These are phyloP conservation scores for Protomyces pachydermus DNA, from an alignment of 1,139 yeast genomes.

Conservation along the genomic window DNA sequence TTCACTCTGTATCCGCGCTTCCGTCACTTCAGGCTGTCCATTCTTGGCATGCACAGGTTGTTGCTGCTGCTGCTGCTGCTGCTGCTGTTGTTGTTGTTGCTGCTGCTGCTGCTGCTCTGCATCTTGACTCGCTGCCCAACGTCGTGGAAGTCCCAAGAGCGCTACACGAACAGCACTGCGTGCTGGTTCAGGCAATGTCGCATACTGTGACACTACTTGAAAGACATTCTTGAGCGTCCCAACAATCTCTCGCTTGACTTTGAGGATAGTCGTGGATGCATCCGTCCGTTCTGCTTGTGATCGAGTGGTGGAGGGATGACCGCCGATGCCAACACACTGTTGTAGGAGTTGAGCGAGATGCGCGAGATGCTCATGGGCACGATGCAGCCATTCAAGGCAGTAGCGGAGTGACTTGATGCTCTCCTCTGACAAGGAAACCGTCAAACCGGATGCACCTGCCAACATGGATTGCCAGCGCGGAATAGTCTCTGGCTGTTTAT, in stretches of 20 bases:
- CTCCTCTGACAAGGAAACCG: conserved; percentile 52
- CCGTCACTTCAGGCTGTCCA: neutral
- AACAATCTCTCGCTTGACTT: conserved; percentile 71
- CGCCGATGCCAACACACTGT: conserved; percentile 40
- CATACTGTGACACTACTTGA: conserved; percentile 75
- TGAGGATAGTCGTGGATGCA: conserved; percentile 35
- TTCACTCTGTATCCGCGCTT: neutral
- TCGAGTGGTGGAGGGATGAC: conserved; percentile 42
- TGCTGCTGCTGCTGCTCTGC: neutral
- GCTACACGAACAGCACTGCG: conserved; percentile 76
- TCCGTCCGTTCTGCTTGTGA: conserved; percentile 32
- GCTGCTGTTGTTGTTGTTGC: neutral
- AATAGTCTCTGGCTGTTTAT: neutral
- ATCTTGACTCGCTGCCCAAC: conserved; percentile 47
- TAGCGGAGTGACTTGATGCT: conserved; percentile 66
- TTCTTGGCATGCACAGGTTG: neutral
- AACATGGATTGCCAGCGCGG: conserved; percentile 41
- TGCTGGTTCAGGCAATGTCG: conserved; percentile 76
- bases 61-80: neutral
- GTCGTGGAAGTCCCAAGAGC: conserved; percentile 65
- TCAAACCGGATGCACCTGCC: conserved; percentile 44
- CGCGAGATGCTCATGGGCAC: conserved; percentile 71
- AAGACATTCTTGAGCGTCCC: conserved; percentile 86
- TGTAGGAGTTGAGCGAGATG: conserved; percentile 48
- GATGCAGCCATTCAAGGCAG: conserved; percentile 64